These are phyloP conservation scores for Podospora pseudocomata DNA, from an alignment of 495 filamentous ascomycete genomes.

Conservation along the genomic window DNA sequence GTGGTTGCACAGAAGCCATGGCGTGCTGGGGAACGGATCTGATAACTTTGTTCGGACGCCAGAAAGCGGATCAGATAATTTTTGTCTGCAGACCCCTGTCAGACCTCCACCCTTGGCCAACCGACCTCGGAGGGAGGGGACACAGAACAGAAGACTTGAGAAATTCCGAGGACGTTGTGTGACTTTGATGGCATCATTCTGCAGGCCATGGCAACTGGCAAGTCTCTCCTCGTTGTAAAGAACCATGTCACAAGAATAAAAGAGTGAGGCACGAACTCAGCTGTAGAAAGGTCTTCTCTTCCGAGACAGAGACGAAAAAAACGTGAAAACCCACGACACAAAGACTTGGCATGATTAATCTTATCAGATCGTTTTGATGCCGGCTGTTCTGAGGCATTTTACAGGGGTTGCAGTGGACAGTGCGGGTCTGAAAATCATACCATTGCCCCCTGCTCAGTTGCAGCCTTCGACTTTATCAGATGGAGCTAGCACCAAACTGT, in stretches of 20 bases:
- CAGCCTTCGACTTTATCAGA: constrained; percentile 34
- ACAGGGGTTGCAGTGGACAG: constrained; percentile 7
- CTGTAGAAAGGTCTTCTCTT: too few species aligned
- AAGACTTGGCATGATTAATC: constrained; percentile 35
- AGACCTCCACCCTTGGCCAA: constrained; percentile 3
- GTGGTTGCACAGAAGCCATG: constrained; percentile 16
- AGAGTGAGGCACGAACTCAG: too few species aligned
- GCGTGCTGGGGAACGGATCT: constrained; percentile 41
- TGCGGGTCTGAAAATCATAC: constrained; percentile 13
- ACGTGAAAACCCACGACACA: not conserved
- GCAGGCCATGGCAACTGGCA: too few species aligned
- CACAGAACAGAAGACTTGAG: too few species aligned
- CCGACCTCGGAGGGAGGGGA: constrained; percentile 29
- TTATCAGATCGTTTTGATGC: constrained; percentile 39
- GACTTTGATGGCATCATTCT: too few species aligned
- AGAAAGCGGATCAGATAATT: constrained; percentile 42
- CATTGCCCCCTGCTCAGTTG: constrained; percentile 3
- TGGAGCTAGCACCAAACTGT: constrained; percentile 18
- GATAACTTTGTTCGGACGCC: constrained; percentile 47
- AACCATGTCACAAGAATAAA: too few species aligned
- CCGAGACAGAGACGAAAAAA: not conserved
- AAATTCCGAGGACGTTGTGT: too few species aligned
- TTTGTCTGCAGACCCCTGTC: constrained; percentile 16
- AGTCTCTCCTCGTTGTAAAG: too few species aligned
- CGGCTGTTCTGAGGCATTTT: constrained; percentile 30